phyloP scores from a whole-genome alignment of 768 basidiomycete species.

The Lactarius deliciosus region DNA sequence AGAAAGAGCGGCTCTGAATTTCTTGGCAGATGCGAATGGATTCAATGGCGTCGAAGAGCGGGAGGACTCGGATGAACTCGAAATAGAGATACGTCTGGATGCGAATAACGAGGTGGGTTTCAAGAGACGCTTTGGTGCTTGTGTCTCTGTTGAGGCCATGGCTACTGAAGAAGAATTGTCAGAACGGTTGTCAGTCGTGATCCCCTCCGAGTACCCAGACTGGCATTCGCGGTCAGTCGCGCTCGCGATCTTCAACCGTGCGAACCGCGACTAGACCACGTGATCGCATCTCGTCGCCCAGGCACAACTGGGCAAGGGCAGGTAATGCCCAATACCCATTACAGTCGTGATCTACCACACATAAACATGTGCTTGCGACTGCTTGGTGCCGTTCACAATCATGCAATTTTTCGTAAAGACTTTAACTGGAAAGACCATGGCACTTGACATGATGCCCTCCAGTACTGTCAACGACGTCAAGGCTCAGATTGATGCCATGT shows the following conservation, averaged over 20 bases:
- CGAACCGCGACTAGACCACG: neutral
- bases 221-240: neutral
- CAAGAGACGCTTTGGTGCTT: conserved; percentile 18
- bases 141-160: conserved; percentile 11
- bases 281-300: neutral
- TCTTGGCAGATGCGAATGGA: conserved; percentile 28
- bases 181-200: neutral
- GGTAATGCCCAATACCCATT: neutral
- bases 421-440: neutral
- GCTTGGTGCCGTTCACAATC: neutral
- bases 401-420: neutral
- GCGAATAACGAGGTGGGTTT: conserved; percentile 22
- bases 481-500: neutral
- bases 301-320: too few species aligned
- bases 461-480: neutral
- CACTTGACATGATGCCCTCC: neutral
- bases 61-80: conserved; percentile 14
- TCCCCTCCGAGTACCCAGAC: neutral
- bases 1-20: conserved; percentile 27
- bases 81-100: conserved; percentile 21
- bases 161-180: neutral
- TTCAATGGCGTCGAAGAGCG: conserved; percentile 26
- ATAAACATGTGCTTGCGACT: neutral
- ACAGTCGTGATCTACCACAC: neutral
- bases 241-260: conserved; percentile 2